Evolutionary conservation across 2,329 filamentous ascomycete species (phyloP).

Genomic region (Zymoseptoria pseudotritici): DNA sequence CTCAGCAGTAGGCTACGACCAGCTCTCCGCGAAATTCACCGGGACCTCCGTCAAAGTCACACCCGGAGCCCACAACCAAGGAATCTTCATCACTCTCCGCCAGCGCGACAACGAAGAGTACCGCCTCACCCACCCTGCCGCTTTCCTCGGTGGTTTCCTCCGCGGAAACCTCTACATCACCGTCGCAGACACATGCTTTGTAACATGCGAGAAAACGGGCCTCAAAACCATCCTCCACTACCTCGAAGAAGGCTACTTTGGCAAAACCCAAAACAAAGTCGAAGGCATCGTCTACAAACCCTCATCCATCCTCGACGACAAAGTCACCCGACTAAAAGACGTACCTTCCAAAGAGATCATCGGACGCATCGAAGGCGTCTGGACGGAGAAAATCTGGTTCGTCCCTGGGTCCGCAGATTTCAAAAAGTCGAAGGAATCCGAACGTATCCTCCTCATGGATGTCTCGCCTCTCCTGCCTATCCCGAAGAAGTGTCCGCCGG

Average conservation of each 20-base stretch:
- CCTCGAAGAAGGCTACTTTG: conserved; percentile 89
- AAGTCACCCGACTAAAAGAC: conserved; percentile 71
- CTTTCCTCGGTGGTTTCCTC: conserved; percentile 80
- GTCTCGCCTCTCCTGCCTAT: conserved; percentile 74
- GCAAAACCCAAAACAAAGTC: conserved; percentile 83
- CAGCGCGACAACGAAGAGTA: conserved; percentile 81
- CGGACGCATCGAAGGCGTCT: conserved; percentile 73
- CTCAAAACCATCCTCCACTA: conserved; percentile 92
- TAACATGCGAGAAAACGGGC: conserved; percentile 82
- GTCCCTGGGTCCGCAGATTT: conserved; percentile 43
- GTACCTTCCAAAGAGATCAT: conserved; percentile 80
- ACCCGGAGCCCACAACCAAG: conserved; percentile 86
- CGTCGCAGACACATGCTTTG: conserved; percentile 80
- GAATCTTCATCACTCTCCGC: conserved; percentile 86
- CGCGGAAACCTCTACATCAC: conserved; percentile 82
- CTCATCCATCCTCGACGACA: conserved; percentile 81
- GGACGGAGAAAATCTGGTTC: conserved; percentile 67
- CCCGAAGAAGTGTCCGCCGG: conserved; percentile 70
- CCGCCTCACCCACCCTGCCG: conserved; percentile 89
- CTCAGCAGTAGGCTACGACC: conserved; percentile 82
- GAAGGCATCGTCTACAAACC: conserved; percentile 77
- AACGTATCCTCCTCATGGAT: conserved; percentile 71
- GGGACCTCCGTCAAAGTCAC: conserved; percentile 88
- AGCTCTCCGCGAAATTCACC: conserved; percentile 95
- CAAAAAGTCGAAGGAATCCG: conserved; percentile 43